Conservation (phyloP, 768 basidiomycete species). For the Nevesoporus exiguus region DNA sequence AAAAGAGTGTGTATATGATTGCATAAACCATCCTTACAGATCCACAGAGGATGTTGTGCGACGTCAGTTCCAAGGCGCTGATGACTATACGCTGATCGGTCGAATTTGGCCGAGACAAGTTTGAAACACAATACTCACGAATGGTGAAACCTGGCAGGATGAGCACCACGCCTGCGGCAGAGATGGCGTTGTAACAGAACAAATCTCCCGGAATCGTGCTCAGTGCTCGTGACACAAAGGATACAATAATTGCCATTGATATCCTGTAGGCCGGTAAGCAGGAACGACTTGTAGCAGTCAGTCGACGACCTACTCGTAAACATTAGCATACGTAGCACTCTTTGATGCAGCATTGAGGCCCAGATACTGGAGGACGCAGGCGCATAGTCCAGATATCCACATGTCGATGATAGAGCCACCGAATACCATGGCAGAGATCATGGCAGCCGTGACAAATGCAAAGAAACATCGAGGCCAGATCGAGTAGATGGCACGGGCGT, state of each 20-base stretch:
- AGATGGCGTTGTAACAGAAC: conserved; percentile 90
- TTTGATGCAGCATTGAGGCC: conserved; percentile 80
- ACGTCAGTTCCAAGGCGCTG: conserved; percentile 76
- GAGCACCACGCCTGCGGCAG: conserved; percentile 85
- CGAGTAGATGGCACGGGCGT: conserved; percentile 64
- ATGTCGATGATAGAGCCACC: conserved; percentile 81
- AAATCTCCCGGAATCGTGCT: conserved; percentile 69
- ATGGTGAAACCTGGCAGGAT: conserved; percentile 88
- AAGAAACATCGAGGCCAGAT: conserved; percentile 65
- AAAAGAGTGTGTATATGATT: conserved; percentile 79
- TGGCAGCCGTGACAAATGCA: conserved; percentile 72
- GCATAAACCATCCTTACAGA: conserved; percentile 83
- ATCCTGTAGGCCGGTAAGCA: conserved; percentile 47
- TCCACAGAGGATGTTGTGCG: conserved; percentile 76
- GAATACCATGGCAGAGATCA: conserved; percentile 81
- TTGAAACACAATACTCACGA: conserved; percentile 48
- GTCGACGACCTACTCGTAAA: conserved; percentile 73
- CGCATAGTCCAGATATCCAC: conserved; percentile 72
- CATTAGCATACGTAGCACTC: conserved; percentile 90
- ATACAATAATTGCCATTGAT: conserved; percentile 78
- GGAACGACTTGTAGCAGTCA: neutral
- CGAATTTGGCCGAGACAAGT: neutral
- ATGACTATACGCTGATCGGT: conserved; percentile 46
- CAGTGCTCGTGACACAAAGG: conserved; percentile 75
- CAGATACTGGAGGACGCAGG: conserved; percentile 70